Percentiles rank a stretch among this genome's conserved stretches.
Conservation (phyloP, 176 grass and related monocot genomes). For the Cymbopogon citratus region DNA sequence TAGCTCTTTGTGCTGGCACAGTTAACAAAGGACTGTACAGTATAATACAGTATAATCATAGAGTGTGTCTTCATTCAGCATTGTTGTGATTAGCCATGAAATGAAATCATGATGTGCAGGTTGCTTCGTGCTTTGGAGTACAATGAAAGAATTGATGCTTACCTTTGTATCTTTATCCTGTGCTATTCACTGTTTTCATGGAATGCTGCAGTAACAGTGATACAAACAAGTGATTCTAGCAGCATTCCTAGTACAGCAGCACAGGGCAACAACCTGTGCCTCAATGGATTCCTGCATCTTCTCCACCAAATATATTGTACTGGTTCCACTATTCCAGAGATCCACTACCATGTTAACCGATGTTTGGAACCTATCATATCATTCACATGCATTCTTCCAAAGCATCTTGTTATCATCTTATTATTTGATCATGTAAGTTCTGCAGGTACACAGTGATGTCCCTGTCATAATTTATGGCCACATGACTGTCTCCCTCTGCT, state of each 20-base stretch:
- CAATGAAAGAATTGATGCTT: not conserved
- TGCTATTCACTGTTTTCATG: not conserved
- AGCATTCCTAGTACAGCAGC: not conserved
- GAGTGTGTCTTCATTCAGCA: not conserved
- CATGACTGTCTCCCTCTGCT: not conserved
- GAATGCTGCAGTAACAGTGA: not conserved
- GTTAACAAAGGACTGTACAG: conserved; percentile 13
- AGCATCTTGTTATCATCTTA: not conserved
- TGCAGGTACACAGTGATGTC: not conserved
- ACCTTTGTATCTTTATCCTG: not conserved
- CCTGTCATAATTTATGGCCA: not conserved
- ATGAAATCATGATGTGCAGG: not conserved
- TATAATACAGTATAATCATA: not conserved
- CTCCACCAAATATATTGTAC: not conserved
- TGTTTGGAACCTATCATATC: not conserved
- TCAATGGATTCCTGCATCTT: not conserved
- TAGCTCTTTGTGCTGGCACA: conserved; percentile 19
- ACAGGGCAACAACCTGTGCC: not conserved
- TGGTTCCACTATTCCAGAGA: not conserved
- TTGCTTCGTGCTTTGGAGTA: not conserved
- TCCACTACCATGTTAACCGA: not conserved
- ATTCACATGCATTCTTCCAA: not conserved
- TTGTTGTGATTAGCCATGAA: not conserved
- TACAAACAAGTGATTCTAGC: not conserved
- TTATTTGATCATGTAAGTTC: not conserved